phyloP scores from a whole-genome alignment of 352 stramenopile genomes.

The Phytophthora kernoviae region DNA sequence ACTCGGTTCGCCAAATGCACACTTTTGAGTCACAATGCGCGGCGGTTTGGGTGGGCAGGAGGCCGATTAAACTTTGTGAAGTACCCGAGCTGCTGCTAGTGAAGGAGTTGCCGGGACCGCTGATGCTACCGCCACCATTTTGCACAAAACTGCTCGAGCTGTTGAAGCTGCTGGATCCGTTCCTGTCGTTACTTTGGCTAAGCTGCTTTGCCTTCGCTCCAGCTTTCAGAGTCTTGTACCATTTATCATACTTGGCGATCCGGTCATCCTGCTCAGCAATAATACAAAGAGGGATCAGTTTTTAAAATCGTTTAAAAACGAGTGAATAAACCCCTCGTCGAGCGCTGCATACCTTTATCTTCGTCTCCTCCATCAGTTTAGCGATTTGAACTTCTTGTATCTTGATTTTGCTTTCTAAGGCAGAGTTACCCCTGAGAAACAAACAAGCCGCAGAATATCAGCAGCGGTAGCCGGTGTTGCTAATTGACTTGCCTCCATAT shows the following conservation, averaged over 20 bases:
- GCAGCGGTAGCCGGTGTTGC: slow-evolving; percentile 5
- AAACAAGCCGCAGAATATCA: slow-evolving; percentile 6
- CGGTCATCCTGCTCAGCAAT: slow-evolving; percentile 54
- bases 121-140: slow-evolving; percentile 30
- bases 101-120: slow-evolving; percentile 54
- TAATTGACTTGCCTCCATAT: neutral
- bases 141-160: slow-evolving; percentile 42
- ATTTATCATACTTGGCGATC: slow-evolving; percentile 85
- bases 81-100: slow-evolving; percentile 49
- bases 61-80: slow-evolving; percentile 39
- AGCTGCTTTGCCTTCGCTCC: slow-evolving; percentile 84
- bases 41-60: slow-evolving; percentile 73
- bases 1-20: neutral
- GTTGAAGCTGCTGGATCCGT: slow-evolving; percentile 40
- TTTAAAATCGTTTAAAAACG: neutral
- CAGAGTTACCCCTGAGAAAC: slow-evolving; percentile 17
- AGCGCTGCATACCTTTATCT: slow-evolving; percentile 35
- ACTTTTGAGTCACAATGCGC: slow-evolving; percentile 58
- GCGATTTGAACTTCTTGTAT: slow-evolving; percentile 64
- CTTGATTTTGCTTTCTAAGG: slow-evolving; percentile 43
- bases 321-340: neutral
- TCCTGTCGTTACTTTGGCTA: slow-evolving; percentile 51
- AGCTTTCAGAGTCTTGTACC: slow-evolving; percentile 86
- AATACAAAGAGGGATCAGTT: slow-evolving; percentile 6
- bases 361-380: slow-evolving; percentile 55